Percentiles rank a stretch among this genome's conserved stretches.
These are phyloP conservation scores for Globisporangium rhizosaccharum DNA, from an alignment of 352 stramenopile genomes.

Conservation along the genomic window DNA sequence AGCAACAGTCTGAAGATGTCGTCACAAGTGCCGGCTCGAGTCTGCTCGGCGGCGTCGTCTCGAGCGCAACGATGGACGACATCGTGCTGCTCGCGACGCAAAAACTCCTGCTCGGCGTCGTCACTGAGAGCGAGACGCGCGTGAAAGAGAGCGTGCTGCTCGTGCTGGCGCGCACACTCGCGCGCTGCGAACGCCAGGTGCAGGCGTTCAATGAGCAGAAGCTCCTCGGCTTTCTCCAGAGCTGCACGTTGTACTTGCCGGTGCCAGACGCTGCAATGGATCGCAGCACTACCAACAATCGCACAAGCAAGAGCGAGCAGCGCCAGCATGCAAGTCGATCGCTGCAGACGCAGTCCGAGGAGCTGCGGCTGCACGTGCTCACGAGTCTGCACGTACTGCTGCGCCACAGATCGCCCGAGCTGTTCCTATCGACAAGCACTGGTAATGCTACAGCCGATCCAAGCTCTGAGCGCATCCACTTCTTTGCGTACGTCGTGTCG, in stretches of 20 bases:
- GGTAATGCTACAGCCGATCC: constrained; percentile 5
- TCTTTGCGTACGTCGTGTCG: constrained; percentile 65
- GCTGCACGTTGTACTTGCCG: constrained; percentile 49
- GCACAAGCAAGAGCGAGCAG: background rate
- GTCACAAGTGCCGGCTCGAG: constrained; percentile 1
- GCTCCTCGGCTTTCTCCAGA: constrained; percentile 47
- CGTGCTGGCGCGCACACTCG: constrained; percentile 27
- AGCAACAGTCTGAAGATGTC: background rate
- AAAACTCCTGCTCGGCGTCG: constrained; percentile 37
- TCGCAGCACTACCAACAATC: background rate
- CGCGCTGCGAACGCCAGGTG: constrained; percentile 26
- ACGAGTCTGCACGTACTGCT: constrained; percentile 36
- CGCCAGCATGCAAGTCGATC: background rate
- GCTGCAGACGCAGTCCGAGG: constrained; percentile 40
- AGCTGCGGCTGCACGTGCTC: constrained; percentile 51
- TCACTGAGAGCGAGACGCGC: constrained; percentile 12
- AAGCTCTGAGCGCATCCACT: constrained; percentile 38
- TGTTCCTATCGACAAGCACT: constrained; percentile 8
- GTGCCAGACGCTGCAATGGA: constrained; percentile 21
- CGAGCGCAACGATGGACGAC: constrained; percentile 45
- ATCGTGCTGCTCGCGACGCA: constrained; percentile 61
- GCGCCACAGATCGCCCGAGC: background rate
- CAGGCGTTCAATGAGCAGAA: constrained; percentile 12
- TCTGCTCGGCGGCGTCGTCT: constrained; percentile 8
- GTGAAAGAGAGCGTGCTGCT: constrained; percentile 30